Evolutionary conservation across 169 alveolate species (phyloP).

Genomic region (Eimeria acervulina): DNA sequence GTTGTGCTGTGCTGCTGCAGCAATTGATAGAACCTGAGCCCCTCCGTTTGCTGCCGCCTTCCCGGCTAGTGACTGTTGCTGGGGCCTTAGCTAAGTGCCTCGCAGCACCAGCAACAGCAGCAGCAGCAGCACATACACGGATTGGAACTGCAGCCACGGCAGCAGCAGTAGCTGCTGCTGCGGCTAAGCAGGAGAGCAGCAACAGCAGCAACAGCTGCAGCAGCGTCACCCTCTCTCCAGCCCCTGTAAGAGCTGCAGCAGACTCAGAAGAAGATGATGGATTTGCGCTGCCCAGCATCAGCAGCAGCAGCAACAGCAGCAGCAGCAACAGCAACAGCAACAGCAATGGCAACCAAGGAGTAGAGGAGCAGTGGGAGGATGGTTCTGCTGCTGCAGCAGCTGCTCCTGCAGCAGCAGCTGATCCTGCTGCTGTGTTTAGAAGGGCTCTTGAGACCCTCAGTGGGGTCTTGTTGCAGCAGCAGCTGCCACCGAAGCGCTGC

Average conservation of each 20-base stretch:
- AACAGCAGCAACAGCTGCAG: conserved; percentile 37
- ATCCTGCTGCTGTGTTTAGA: not conserved
- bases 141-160: not conserved
- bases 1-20: conserved; percentile 44
- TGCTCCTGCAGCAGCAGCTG: no score
- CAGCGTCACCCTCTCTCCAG: not conserved
- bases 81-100: conserved; percentile 23
- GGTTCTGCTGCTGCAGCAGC: no score
- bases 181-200: not conserved
- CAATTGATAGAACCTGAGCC: not conserved
- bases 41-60: not conserved
- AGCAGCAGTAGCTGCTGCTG: not conserved
- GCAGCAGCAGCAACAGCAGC: conserved; percentile 36
- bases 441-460: conserved; percentile 23
- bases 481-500: not conserved
- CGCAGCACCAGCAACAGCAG: conserved; percentile 36
- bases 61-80: conserved; percentile 40
- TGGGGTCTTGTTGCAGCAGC: conserved; percentile 44
- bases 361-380: not conserved
- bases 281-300: conserved; percentile 7
- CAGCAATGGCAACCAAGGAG: not conserved
- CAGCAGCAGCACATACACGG: not conserved
- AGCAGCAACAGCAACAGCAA: conserved; percentile 34
- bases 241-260: not conserved
- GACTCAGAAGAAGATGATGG: conserved; percentile 33